Evolutionary conservation across 805 yeast genomes (phyloP), one percentile per base, ranked within the genome.

Genomic region (Priceomyces carsonii): DNA sequence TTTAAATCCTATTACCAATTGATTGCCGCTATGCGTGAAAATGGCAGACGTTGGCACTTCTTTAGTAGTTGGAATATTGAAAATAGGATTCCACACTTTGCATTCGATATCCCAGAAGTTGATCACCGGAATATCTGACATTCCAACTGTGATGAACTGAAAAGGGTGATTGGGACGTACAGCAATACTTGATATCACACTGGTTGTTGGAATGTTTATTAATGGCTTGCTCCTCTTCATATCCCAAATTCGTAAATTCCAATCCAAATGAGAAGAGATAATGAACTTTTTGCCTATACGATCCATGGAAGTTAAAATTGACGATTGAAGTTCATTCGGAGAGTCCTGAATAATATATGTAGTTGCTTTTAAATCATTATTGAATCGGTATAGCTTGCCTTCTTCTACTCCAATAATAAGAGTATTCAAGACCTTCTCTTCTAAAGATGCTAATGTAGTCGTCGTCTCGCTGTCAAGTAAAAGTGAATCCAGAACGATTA

Each of bases 101-200:
- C 22, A 29, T 6, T 44, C 35, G 17, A 63, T 39, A 38, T 61
- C 63, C 69, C 69, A 63, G 18, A 56, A 50, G 22, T 58, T 55
- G 4, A 63, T 34, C 3, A 47, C 34, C 10, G 24, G 29, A 8
- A 42, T 40, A 33, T 39, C 33, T 29, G 36, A 42, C 2, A 47
- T 29, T 1, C 63, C 62, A 33, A 55, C 39, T 1, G 60, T 52
- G 3, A 55, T 45, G 36, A 63, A 57, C 32, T 60, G 65, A 16
- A 40, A 42, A 8, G 38, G 35, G 10, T 42, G 20, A 10, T 33
- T 30, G 8, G 59, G 59, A 12, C 59, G 35, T 4, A 40, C 32
- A 13, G 44, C 39, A 2, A 59, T 24, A 13, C 42, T 51, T 14
- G 47, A 24, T 3, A 57, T 43, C 8, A 52, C 37, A 17, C 47